A percentile compares a stretch with the other conserved stretches of the same genome.
Conservation (phyloP, 495 filamentous ascomycete genomes). For the Talaromyces ruber region DNA sequence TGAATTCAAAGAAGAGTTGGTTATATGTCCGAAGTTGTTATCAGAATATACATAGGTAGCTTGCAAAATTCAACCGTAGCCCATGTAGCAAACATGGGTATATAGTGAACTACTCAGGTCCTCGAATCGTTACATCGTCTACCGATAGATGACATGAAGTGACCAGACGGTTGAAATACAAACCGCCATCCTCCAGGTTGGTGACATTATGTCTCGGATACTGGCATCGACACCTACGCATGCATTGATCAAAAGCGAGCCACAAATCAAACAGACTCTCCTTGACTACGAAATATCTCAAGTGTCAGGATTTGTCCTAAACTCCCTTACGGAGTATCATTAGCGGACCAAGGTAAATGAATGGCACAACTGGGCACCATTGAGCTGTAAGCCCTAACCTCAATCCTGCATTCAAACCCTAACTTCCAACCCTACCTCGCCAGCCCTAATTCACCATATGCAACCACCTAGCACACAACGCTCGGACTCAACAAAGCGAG, state of each 20-base stretch:
- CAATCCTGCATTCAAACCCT: no score
- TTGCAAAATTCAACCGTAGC: no score
- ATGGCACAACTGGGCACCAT: background rate
- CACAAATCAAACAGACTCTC: background rate
- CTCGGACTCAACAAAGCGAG: background rate
- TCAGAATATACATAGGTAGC: no score
- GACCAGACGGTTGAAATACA: background rate
- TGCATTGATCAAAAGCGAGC: background rate
- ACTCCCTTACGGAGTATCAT: no score
- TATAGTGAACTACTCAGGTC: no score
- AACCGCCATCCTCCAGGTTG: background rate
- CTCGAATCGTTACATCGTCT: no score
- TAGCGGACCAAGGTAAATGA: background rate
- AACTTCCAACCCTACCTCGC: background rate
- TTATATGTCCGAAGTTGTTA: no score
- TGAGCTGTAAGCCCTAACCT: background rate
- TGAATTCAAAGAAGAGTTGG: no score
- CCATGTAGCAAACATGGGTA: no score
- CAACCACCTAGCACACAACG: background rate
- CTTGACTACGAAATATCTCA: background rate
- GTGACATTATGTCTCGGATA: background rate
- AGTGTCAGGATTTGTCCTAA: background rate
- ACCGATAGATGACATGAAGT: no score
- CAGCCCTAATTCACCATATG: background rate
- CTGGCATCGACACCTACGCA: background rate